These are phyloP conservation scores for Fusarium lyarnte DNA, from an alignment of 2,329 filamentous ascomycete genomes.

Conservation along the genomic window DNA sequence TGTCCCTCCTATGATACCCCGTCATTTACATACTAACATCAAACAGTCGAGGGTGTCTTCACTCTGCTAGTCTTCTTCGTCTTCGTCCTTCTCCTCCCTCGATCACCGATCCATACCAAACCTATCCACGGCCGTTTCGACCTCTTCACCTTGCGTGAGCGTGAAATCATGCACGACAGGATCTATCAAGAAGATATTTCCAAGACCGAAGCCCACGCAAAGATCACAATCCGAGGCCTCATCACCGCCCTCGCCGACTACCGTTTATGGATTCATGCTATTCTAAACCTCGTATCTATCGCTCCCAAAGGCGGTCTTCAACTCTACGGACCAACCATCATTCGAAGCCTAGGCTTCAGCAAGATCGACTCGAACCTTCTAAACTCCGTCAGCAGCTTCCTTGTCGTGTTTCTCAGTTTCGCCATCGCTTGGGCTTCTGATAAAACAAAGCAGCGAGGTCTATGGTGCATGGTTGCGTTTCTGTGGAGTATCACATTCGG, in stretches of 20 bases:
- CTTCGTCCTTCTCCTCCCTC: constrained; percentile 28
- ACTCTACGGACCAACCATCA: constrained; percentile 37
- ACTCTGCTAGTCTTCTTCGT: constrained; percentile 29
- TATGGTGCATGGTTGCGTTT: constrained; percentile 32
- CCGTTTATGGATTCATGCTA: constrained; percentile 32
- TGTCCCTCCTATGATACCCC: not conserved
- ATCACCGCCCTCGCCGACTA: constrained; percentile 11
- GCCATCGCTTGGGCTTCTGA: constrained; percentile 31
- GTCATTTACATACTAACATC: not conserved
- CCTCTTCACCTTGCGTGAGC: constrained; percentile 29
- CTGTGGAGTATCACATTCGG: constrained; percentile 38
- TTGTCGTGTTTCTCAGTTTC: constrained; percentile 30
- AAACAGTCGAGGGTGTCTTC: constrained; percentile 23
- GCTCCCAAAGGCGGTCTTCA: constrained; percentile 41
- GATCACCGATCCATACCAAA: constrained; percentile 17
- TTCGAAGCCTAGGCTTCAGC: constrained; percentile 36
- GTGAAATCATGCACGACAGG: constrained; percentile 26
- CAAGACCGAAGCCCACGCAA: constrained; percentile 28
- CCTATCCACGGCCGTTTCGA: constrained; percentile 33
- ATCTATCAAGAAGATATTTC: constrained; percentile 33
- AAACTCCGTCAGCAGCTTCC: constrained; percentile 33
- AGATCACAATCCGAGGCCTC: constrained; percentile 4
- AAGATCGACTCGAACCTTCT: constrained; percentile 38
- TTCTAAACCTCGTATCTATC: constrained; percentile 34
- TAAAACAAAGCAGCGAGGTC: constrained; percentile 29